Base-by-base conservation (phyloP, 345 rosid genomes). In the Pugionium dolabratum region DNA sequence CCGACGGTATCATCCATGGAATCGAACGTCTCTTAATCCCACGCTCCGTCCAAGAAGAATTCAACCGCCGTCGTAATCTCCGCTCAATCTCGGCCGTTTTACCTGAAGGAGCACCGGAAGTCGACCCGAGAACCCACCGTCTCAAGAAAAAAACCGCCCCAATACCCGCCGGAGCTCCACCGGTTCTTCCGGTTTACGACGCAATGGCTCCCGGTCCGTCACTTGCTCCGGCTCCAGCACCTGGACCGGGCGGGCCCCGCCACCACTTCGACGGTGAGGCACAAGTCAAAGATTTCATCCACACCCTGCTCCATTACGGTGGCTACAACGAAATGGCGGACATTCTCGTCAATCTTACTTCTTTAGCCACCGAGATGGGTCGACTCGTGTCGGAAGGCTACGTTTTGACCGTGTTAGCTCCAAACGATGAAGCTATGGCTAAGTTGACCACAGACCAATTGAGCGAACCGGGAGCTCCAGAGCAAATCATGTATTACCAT, bases 321-420 rank as follows among this genome's bases (percentile, higher is more conserved):
- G 95, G 95, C 1, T 88, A 88, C 80, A 88, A 85, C 43, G 95
- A 88, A 71, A 78, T 88, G 83, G 95, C 95, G 0, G 95, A 88
- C 33, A 85, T 88, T 45, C 47, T 88, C 4, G 95, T 88, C 3
- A 88, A 88, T 49, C 75, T 88, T 18, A 85, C 95, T 8, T 88
- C 95, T 31, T 4, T 88, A 6, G 95, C 95, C 1, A 84, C 86
- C 4, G 91, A 88, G 71, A 85, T 88, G 89, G 95, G 88, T 5
- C 78, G 84, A 29, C 73, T 88, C n/a, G 91, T 88, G 8, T 88
- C 95, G 1, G 91, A 88, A 58, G 95, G 95, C 2, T 88, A 88
- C 42, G 91, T 88, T 8, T 54, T 88, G 5, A 88, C 95, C 1
- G 91, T 88, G 5, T 47, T 88, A 29, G 95, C 95, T 2, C 95